Evolutionary conservation across 2,329 filamentous ascomycete species (phyloP).

Genomic region (Venturia aucupariae): DNA sequence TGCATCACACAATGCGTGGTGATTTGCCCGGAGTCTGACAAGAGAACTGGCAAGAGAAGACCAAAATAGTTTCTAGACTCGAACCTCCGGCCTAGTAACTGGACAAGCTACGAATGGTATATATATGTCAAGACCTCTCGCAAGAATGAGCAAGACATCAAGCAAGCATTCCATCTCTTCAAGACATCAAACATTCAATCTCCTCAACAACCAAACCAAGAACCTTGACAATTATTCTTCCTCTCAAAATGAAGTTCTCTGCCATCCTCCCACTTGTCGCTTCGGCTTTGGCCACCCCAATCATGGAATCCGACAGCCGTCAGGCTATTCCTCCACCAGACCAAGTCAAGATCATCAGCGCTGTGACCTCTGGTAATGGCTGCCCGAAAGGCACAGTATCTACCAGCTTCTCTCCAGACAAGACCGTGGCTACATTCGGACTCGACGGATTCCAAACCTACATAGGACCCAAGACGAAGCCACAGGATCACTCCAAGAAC

Average conservation of each 20-base stretch:
- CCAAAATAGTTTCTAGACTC: neutral
- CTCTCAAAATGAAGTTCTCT: neutral
- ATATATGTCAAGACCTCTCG: neutral
- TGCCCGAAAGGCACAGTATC: slow-evolving; percentile 18
- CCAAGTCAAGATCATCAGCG: neutral
- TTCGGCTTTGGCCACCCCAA: neutral
- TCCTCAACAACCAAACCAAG: no score
- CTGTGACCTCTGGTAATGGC: slow-evolving; percentile 2
- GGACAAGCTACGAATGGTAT: neutral
- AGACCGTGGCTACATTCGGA: slow-evolving; percentile 9
- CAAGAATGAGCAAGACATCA: neutral
- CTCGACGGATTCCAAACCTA: slow-evolving; percentile 8
- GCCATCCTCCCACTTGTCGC: neutral
- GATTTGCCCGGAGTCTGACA: neutral
- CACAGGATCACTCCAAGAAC: slow-evolving; percentile 41
- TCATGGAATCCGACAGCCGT: neutral
- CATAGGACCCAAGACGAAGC: slow-evolving; percentile 24
- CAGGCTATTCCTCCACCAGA: slow-evolving; percentile 17
- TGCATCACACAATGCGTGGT: neutral
- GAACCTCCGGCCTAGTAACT: neutral
- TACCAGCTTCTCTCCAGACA: slow-evolving; percentile 30
- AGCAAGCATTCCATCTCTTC: neutral
- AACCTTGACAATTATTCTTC: neutral
- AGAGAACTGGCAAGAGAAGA: neutral
- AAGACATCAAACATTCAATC: no score